Percentiles rank a stretch among this genome's conserved stretches.
Evolutionary conservation across 192 early-diverging fungal genomes (phyloP).

Genomic region (Geosiphon pyriformis): DNA sequence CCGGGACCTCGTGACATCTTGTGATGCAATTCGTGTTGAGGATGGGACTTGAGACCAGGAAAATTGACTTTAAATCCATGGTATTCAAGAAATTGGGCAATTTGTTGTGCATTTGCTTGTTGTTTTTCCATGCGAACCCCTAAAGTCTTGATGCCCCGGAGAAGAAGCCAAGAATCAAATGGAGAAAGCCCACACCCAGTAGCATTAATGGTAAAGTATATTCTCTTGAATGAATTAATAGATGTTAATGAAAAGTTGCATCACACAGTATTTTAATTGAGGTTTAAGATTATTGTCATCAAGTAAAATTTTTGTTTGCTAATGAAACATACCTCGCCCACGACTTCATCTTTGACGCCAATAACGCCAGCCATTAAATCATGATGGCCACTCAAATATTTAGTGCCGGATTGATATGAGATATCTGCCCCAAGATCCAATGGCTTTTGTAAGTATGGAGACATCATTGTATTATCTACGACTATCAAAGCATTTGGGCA

Average conservation of each 20-base stretch:
- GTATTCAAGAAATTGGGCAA: slow-evolving; percentile 77
- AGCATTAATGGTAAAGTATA: slow-evolving; percentile 94
- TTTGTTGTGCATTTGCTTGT: slow-evolving; percentile 72
- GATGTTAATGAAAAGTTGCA: background rate
- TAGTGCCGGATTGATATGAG: slow-evolving; percentile 94
- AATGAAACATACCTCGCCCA: slow-evolving; percentile 60
- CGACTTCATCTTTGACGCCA: slow-evolving; percentile 60
- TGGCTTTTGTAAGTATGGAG: slow-evolving; percentile 86
- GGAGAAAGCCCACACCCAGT: slow-evolving; percentile 86
- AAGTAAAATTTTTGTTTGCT: no score
- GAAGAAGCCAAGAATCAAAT: slow-evolving; percentile 88
- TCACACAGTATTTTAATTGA: no score
- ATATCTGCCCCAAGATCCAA: slow-evolving; percentile 91
- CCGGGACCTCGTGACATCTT: slow-evolving; percentile 79
- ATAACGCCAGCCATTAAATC: slow-evolving; percentile 99
- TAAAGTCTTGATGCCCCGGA: slow-evolving; percentile 94
- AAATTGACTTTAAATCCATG: slow-evolving; percentile 83
- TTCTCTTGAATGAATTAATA: slow-evolving; percentile 38
- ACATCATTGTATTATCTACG: slow-evolving; percentile 99
- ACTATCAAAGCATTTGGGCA: slow-evolving; percentile 81
- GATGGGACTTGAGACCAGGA: slow-evolving; percentile 78
- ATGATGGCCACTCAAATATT: slow-evolving; percentile 95
- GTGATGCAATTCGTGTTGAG: slow-evolving; percentile 77
- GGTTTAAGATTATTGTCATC: no score
- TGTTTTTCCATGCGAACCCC: slow-evolving; percentile 95